A percentile compares a stretch with the other conserved stretches of the same genome.
phyloP scores from a whole-genome alignment of 2,329 filamentous ascomycete genomes.

The Uncinocarpus reesii region DNA sequence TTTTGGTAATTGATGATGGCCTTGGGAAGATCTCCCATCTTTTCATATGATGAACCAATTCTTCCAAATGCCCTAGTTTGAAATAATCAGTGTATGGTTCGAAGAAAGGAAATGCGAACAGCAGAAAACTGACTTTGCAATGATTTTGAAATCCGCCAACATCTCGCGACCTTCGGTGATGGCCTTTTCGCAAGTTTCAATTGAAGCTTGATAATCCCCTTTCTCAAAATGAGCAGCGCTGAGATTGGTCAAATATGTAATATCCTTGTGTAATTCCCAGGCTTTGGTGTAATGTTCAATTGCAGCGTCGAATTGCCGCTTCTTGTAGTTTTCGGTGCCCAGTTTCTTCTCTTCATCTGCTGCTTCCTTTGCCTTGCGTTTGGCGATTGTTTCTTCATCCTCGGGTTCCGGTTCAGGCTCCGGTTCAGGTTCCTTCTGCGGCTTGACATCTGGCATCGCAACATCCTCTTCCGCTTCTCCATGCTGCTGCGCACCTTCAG shows the following conservation, averaged over 20 bases:
- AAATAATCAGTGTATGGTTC: slow-evolving; percentile 15
- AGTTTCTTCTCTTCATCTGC: slow-evolving; percentile 91
- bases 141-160: slow-evolving; percentile 93
- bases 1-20: slow-evolving; percentile 87
- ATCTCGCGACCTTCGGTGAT: slow-evolving; percentile 81
- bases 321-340: slow-evolving; percentile 95
- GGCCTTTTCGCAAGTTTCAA: slow-evolving; percentile 78
- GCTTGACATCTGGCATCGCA: slow-evolving; percentile 62
- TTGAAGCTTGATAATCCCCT: slow-evolving; percentile 78
- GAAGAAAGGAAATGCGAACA: neutral
- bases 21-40: slow-evolving; percentile 63
- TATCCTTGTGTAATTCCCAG: slow-evolving; percentile 91
- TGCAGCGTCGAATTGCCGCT: slow-evolving; percentile 88
- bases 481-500: slow-evolving; percentile 34
- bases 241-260: slow-evolving; percentile 94
- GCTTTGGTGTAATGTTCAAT: slow-evolving; percentile 92
- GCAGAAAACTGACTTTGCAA: slow-evolving; percentile 60
- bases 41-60: slow-evolving; percentile 90
- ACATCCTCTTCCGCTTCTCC: slow-evolving; percentile 59
- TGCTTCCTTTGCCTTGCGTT: slow-evolving; percentile 82
- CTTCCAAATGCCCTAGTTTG: slow-evolving; percentile 64
- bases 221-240: slow-evolving; percentile 93
- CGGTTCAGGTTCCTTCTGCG: slow-evolving; percentile 34
- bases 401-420: slow-evolving; percentile 48
- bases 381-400: slow-evolving; percentile 73